phyloP scores from a whole-genome alignment of 23 red algal species.

The Gracilaria domingensis region DNA sequence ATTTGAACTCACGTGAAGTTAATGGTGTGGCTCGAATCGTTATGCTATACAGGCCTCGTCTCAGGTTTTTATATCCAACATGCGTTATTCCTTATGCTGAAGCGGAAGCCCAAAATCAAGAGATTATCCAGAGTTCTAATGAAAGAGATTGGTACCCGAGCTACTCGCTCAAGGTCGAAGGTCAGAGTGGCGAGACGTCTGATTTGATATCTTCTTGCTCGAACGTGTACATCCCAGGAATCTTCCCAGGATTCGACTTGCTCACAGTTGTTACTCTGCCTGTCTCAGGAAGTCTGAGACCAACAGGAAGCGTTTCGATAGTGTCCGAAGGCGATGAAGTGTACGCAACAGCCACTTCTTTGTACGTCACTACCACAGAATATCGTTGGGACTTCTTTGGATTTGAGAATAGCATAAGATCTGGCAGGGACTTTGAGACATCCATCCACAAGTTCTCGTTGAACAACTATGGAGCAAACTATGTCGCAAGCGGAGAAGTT shows the following conservation, averaged over 20 bases:
- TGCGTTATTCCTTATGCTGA: neutral
- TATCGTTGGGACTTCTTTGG: slow-evolving; percentile 57
- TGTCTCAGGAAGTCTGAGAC: slow-evolving; percentile 37
- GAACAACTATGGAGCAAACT: slow-evolving; percentile 39
- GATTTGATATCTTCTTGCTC: slow-evolving; percentile 49
- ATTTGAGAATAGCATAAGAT: neutral
- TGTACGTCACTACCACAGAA: slow-evolving; percentile 75
- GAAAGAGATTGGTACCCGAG: slow-evolving; percentile 39
- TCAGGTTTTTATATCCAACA: slow-evolving; percentile 36
- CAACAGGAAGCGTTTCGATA: slow-evolving; percentile 46
- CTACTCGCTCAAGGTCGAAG: slow-evolving; percentile 25
- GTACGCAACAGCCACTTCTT: slow-evolving; percentile 42
- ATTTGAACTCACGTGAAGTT: slow-evolving; percentile 56
- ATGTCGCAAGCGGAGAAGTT: slow-evolving; percentile 63
- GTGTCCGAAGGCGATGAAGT: too few relatives aligned
- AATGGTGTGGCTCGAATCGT: slow-evolving; percentile 77
- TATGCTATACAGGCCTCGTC: slow-evolving; percentile 3
- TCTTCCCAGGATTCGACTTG: slow-evolving; percentile 51
- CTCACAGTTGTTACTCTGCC: slow-evolving; percentile 68
- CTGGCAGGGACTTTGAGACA: slow-evolving; percentile 45
- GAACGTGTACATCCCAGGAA: slow-evolving; percentile 38
- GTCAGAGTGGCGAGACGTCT: slow-evolving; percentile 8
- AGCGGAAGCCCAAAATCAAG: slow-evolving; percentile 11
- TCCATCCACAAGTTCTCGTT: slow-evolving; percentile 69
- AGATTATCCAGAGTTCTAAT: slow-evolving; percentile 33